Base-by-base conservation (phyloP, 2,329 filamentous ascomycete genomes). In the Colletotrichum lentis region DNA sequence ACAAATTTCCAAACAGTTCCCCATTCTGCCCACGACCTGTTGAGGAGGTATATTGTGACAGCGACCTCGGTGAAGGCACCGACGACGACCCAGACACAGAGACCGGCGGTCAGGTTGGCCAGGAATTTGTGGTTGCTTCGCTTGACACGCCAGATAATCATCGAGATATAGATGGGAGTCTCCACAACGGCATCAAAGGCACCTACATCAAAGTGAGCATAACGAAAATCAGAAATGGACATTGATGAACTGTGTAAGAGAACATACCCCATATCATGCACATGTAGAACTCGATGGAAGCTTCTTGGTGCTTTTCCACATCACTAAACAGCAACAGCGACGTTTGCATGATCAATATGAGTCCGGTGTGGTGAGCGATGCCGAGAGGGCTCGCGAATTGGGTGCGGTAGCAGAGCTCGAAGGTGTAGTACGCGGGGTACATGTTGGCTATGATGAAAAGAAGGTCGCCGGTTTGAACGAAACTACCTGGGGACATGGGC, bases 401-500 rank as follows among this genome's bases (percentile, higher is more conserved):
- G 24, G 62, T 61, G 47, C 70, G 69, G 31, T 62, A 71, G 47
- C 56, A 64, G 5, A 71, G 47, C 53, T 71, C 70, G 53, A 70
- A 71, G 4, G 67, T 49, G 53, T 70, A 71, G 59, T 71, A 71
- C 3, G 57, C 69, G 49, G 52, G 41, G 62, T 70, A 64, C 2
- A 58, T 22, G n/a, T 70, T 59, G 1, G 55, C 44, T 2, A 70
- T 8, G 2, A 65, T 52, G 27, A 69, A 69, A 35, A 71, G 62
- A 41, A 70, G 39, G 7, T 70, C 69, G 16, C 70, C 70, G 16
- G 62, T 20, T 7, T 20, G 50, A 2, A 62, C 22, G 3, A n/a
- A 44, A 7, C 24, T 46, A 10, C 35, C 43, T 20, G n/a, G 2
- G 1, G 55, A n/a, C 10, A 66, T 22, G 2, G 35, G 22, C 14